Base-by-base conservation (phyloP, 2,329 filamentous ascomycete species). In the Phyllosticta capitalensis region DNA sequence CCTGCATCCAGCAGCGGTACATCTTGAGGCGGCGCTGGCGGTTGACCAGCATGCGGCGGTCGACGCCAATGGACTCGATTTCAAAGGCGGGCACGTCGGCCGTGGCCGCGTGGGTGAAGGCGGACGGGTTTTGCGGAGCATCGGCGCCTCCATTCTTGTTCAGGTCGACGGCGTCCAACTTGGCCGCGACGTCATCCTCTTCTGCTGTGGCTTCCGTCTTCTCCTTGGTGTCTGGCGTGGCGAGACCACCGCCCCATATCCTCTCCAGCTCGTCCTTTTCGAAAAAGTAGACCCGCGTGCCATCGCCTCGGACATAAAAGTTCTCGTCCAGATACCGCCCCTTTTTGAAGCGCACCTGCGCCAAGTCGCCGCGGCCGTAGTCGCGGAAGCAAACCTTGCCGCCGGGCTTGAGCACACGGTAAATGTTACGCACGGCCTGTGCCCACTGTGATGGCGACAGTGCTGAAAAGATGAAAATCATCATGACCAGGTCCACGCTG, bases 391-490 rank as follows among this genome's bases (percentile, higher is more conserved):
- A 83, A 57, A 99, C 88, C 68, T 89, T 81, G n/a, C 94, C 94
- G 63, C 92, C 92, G 0, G 91, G 90, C 76, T 95, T 97, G 64
- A 99, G 81, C 38, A 96, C 79, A 56, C 83, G 83, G 73, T 88
- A 83, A 17, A 96, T 83, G 70, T 97, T 99, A 61, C 80, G 77
- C 48, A 97, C 84, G 12, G 91, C 90, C 69, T 85, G 83, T 54
- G 80, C 77, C 94, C 94, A 99, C 73, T 99, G 91, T 54, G 74
- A 72, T 0, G 94, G 94, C 33, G 88, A 86, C 53, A 99, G 78
- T 1, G 94, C 94, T 19, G 90, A 96, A 78, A 99, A 97, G 69
- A 97, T 92, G 77, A 99, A 99, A 62, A 99, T 90, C 81, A 99
- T 85, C 57, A 99, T 80, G 45, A 95, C 90, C 48, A 97, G 84